These are phyloP conservation scores for Aspergillus costaricaensis DNA, from an alignment of 2,329 filamentous ascomycete species.

Conservation along the genomic window DNA sequence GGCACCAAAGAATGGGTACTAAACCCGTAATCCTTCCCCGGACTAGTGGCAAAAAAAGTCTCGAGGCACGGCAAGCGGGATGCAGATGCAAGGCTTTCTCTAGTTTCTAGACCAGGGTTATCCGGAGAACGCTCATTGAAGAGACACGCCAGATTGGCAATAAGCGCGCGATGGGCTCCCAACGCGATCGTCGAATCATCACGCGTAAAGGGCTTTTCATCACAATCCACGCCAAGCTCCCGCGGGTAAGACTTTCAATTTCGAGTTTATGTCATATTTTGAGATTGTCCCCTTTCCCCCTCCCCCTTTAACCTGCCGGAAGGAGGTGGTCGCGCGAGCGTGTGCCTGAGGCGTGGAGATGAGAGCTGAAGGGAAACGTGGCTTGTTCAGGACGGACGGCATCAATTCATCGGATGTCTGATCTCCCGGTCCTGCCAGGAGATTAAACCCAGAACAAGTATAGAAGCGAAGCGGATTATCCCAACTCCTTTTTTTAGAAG, in stretches of 20 bases:
- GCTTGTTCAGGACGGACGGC: constrained; percentile 3
- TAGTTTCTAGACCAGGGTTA: constrained; percentile 19
- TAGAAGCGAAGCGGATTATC: background rate
- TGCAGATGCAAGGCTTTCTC: constrained; percentile 2
- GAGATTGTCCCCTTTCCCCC: background rate
- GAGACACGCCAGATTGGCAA: constrained; percentile 29
- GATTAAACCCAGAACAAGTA: constrained; percentile 3
- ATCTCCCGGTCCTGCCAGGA: constrained; percentile 3
- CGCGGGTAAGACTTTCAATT: constrained; percentile 17
- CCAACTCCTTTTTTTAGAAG: background rate
- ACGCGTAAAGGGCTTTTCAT: constrained; percentile 26
- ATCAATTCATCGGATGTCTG: constrained; percentile 5
- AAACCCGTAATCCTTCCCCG: background rate
- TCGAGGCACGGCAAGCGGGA: constrained; percentile 8
- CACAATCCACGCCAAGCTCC: constrained; percentile 28
- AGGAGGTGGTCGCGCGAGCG: constrained; percentile 20
- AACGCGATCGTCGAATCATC: constrained; percentile 32
- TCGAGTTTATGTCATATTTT: constrained; percentile 21
- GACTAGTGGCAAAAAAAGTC: constrained; percentile 8
- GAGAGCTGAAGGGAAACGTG: constrained; percentile 8
- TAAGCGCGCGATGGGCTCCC: constrained; percentile 27
- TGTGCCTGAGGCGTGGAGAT: constrained; percentile 18
- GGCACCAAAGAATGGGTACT: constrained; percentile 8
- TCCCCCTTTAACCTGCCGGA: constrained; percentile 2
- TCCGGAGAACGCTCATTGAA: constrained; percentile 14